Percentiles rank a stretch among this genome's conserved stretches.
Conservation (phyloP, 2,329 filamentous ascomycete species). For the Scedosporium apiospermum region DNA sequence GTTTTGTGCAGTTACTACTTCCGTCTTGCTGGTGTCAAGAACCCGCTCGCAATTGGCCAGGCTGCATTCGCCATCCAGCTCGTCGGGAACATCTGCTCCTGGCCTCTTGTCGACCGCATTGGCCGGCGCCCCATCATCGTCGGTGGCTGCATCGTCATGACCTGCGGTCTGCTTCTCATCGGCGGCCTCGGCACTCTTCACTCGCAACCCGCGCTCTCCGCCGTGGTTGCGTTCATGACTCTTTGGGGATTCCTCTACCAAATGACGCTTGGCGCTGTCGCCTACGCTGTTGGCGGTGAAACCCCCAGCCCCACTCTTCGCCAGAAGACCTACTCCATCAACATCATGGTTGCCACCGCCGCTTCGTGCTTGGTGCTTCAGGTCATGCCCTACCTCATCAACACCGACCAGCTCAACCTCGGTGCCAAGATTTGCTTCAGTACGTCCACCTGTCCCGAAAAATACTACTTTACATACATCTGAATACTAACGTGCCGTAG, state of each 20-base stretch:
- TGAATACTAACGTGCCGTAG: constrained; percentile 9
- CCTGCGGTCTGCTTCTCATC: constrained; percentile 19
- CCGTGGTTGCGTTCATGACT: constrained; percentile 20
- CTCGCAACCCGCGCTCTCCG: constrained; percentile 17
- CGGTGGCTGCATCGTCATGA: constrained; percentile 12
- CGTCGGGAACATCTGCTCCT: constrained; percentile 15
- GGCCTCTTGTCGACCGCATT: constrained; percentile 17
- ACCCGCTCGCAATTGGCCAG: constrained; percentile 19
- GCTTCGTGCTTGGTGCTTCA: constrained; percentile 18
- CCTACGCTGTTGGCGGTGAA: neutral
- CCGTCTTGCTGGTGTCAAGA: constrained; percentile 28
- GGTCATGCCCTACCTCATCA: constrained; percentile 11
- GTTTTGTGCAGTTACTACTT: no score
- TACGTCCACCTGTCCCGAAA: constrained; percentile 14
- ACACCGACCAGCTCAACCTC: constrained; percentile 25
- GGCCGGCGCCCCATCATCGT: constrained; percentile 21
- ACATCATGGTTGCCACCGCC: constrained; percentile 24
- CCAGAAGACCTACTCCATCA: constrained; percentile 13
- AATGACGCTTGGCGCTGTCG: neutral
- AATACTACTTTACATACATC: constrained; percentile 8
- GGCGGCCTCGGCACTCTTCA: constrained; percentile 12
- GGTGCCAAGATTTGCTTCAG: constrained; percentile 21
- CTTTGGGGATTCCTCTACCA: constrained; percentile 25
- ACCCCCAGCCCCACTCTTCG: constrained; percentile 23
- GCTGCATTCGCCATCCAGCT: constrained; percentile 23